Evolutionary conservation across 2,329 filamentous ascomycete species (phyloP), one percentile per base, ranked within the genome.

Genomic region (Tricladium varicosporioides): DNA sequence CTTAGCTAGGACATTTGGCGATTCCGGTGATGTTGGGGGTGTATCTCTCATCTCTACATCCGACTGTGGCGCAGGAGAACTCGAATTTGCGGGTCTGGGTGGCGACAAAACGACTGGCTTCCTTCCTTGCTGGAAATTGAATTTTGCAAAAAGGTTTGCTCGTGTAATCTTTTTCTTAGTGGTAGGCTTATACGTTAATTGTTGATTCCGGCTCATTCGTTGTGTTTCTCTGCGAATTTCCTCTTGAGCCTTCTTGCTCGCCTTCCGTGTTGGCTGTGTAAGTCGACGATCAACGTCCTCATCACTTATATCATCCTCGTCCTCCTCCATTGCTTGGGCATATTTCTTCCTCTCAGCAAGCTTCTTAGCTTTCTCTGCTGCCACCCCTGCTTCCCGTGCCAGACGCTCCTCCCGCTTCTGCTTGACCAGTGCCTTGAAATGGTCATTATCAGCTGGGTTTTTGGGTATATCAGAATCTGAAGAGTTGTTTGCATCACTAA

Each of bases 151-250:
- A 1, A 99, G 78, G 58, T 89, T 89, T 40, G 86, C 84, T 65
- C 92, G 94, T 5, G 87, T 86, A 62, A 96, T 89, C 75, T 91
- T 96, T 78, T 94, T 97, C 73, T 89, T 92, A 1, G 91, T 96
- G 74, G 87, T 91, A 19, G 91, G 89, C 70, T 96, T 87, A 72
- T 97, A 92, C 1, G 89, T 85, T 49, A 99, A 81, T 72, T 97
- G 93, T 83, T 96, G 89, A 69, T 89, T 95, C 63, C 94, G 83
- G 64, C 84, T 87, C 75, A 99, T 84, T 31, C 94, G 85, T 75
- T 99, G 94, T 1, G 93, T 97, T 73, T 99, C 94, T 57, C 91
- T 84, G 66, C 89, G 88, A 88, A 99, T 97, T 65, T 97, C 93
- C 70, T 97, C 91, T 44, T 97, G 72, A 0, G 94, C 94, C 74